phyloP scores from a whole-genome alignment of 768 basidiomycete species.

The Suillus tomentosus region DNA sequence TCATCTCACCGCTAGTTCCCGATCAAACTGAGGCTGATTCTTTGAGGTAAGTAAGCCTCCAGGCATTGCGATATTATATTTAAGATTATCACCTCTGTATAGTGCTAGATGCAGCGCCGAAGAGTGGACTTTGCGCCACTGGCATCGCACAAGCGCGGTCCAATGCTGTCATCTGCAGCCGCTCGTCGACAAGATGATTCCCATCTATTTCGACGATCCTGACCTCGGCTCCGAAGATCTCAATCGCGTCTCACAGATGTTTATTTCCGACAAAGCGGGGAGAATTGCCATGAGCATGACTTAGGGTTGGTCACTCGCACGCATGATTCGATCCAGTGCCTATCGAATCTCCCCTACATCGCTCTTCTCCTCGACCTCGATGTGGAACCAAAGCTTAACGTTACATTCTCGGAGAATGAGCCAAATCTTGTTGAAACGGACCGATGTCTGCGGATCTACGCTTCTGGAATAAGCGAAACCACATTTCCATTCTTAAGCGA shows the following conservation, averaged over 20 bases:
- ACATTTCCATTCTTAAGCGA: too few relatives aligned
- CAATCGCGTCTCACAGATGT: slow-evolving; percentile 14
- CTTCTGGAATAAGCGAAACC: background rate
- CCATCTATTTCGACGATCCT: slow-evolving; percentile 16
- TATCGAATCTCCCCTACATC: slow-evolving; percentile 1
- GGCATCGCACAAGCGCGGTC: slow-evolving; percentile 19
- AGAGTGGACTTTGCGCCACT: slow-evolving; percentile 17
- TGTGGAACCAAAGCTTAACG: background rate
- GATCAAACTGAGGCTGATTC: background rate
- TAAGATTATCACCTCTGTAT: background rate
- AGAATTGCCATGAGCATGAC: background rate
- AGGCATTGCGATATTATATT: background rate
- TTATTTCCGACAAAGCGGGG: slow-evolving; percentile 22
- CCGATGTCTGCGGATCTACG: slow-evolving; percentile 1
- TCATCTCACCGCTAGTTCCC: slow-evolving; percentile 6
- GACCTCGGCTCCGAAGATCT: background rate
- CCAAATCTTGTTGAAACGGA: background rate
- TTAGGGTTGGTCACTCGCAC: background rate
- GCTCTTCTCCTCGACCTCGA: slow-evolving; percentile 2
- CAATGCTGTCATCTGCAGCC: slow-evolving; percentile 21
- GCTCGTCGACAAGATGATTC: slow-evolving; percentile 17
- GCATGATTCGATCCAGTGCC: background rate
- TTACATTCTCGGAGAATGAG: background rate
- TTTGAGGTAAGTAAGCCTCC: background rate
- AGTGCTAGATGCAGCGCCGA: background rate